Percentiles rank a stretch among this genome's conserved stretches.
Evolutionary conservation across 306 rosid species (phyloP).

Genomic region (Cotoneaster glaucophyllus): DNA sequence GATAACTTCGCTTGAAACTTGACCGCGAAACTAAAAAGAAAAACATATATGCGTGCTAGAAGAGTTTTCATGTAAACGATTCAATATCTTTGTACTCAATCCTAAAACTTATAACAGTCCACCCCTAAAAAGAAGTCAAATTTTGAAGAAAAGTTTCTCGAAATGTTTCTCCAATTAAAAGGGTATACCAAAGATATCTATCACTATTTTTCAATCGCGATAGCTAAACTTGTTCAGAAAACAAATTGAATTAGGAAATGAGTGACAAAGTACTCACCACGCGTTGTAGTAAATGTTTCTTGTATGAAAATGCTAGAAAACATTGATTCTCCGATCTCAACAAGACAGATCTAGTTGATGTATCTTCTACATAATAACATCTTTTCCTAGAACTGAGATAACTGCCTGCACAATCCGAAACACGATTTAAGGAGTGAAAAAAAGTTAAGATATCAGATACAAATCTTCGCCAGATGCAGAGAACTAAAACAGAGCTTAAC

Average conservation of each 20-base stretch:
- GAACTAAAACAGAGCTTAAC: neutral
- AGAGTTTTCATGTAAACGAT: neutral
- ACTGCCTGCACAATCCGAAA: neutral
- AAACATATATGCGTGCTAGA: neutral
- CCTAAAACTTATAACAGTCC: neutral
- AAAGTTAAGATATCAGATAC: neutral
- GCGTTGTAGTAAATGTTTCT: neutral
- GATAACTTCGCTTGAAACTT: neutral
- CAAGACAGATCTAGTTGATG: neutral
- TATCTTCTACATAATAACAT: neutral
- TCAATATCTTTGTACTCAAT: neutral
- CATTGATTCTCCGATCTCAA: neutral
- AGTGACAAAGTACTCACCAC: neutral
- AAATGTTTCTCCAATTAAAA: neutral
- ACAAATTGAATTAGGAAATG: neutral
- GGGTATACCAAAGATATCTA: neutral
- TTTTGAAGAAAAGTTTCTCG: too few species aligned
- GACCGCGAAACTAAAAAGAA: neutral
- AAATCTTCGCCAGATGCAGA: neutral
- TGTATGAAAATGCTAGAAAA: neutral
- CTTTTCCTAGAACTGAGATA: neutral
- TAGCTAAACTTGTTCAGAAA: too few species aligned
- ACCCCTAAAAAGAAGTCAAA: neutral
- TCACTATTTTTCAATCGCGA: neutral
- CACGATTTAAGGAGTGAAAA: neutral